phyloP scores from a whole-genome alignment of 2,329 filamentous ascomycete genomes.

The Fusarium poae region DNA sequence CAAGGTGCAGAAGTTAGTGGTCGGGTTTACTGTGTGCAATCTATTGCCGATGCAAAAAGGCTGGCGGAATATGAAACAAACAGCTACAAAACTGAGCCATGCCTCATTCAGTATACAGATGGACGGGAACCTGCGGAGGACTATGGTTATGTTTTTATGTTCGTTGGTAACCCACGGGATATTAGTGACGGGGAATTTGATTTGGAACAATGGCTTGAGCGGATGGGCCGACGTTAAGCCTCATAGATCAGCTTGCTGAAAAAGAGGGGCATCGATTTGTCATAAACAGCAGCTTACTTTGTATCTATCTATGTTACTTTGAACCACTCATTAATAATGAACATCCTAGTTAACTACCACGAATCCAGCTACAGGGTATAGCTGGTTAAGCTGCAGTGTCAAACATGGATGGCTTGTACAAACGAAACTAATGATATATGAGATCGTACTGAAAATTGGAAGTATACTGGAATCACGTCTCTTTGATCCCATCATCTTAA shows the following conservation, averaged over 20 bases:
- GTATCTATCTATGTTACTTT: no score
- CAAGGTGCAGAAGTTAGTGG: neutral
- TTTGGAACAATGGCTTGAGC: neutral
- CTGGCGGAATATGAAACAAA: constrained; percentile 16
- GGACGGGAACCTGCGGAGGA: neutral
- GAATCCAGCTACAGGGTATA: no score
- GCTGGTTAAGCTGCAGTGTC: no score
- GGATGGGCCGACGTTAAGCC: neutral
- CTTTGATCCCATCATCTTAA: no score
- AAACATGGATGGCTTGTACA: no score
- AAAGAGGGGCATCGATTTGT: no score
- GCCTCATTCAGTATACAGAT: neutral
- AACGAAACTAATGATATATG: no score
- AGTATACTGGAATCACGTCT: no score
- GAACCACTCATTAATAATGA: no score
- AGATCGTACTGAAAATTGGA: no score
- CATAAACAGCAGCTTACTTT: no score
- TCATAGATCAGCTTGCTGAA: neutral
- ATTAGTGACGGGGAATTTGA: neutral
- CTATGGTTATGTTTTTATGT: constrained; percentile 4
- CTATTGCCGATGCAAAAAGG: neutral
- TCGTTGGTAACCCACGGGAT: neutral
- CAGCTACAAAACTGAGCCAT: neutral
- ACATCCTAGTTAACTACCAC: no score
- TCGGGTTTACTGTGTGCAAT: neutral